phyloP scores from a whole-genome alignment of 495 filamentous ascomycete genomes.

The Oidiodendron maius region DNA sequence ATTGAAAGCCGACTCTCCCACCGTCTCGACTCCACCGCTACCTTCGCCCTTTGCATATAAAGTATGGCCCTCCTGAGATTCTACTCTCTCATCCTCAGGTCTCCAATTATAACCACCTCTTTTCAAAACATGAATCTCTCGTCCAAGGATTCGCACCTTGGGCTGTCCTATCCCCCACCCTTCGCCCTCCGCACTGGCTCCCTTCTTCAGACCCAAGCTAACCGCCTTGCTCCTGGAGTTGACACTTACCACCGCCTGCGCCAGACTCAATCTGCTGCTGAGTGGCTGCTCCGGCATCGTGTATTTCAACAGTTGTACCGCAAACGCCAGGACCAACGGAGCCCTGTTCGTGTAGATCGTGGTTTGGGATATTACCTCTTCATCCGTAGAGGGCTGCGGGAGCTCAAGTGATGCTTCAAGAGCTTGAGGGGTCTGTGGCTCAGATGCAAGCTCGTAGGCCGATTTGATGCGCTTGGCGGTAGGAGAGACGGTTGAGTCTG shows the following conservation, averaged over 20 bases:
- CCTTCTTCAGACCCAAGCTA: constrained; percentile 64
- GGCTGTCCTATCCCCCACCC: constrained; percentile 74
- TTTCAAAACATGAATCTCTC: constrained; percentile 67
- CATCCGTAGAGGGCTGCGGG: constrained; percentile 45
- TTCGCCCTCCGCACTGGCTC: constrained; percentile 60
- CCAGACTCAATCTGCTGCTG: constrained; percentile 73
- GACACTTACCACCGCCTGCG: constrained; percentile 71
- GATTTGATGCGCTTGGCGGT: constrained; percentile 39
- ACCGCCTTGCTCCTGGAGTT: constrained; percentile 71
- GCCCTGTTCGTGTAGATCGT: constrained; percentile 70
- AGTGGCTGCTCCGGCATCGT: constrained; percentile 80
- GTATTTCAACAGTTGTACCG: constrained; percentile 62
- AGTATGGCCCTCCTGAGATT: neutral
- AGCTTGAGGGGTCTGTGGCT: constrained; percentile 49
- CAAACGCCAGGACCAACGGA: constrained; percentile 76
- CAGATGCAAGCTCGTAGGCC: constrained; percentile 28
- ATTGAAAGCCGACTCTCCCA: neutral
- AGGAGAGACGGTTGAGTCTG: constrained; percentile 21
- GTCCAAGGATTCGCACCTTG: constrained; percentile 59
- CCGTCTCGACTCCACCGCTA: neutral
- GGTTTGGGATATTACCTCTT: constrained; percentile 52
- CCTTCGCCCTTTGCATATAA: neutral
- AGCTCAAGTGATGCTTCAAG: constrained; percentile 61
- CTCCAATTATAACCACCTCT: constrained; percentile 69
- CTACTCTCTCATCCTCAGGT: constrained; percentile 16